These are phyloP conservation scores for Ammopiptanthus mongolicus DNA, from an alignment of 306 rosid genomes.

Conservation along the genomic window DNA sequence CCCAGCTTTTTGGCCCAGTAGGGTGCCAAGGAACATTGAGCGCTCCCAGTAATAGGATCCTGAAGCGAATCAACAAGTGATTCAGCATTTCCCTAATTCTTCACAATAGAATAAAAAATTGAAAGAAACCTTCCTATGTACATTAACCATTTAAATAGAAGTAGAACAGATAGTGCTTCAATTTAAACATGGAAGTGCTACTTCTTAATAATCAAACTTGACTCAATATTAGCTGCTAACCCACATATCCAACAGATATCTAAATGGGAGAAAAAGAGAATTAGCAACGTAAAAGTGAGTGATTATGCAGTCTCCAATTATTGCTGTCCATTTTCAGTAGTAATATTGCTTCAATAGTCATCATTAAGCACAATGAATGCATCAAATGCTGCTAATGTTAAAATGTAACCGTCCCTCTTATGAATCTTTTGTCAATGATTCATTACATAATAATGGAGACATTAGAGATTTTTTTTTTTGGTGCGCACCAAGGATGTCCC, in stretches of 20 bases:
- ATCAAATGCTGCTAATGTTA: background rate
- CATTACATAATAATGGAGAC: background rate
- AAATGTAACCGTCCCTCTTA: background rate
- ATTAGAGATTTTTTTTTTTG: background rate
- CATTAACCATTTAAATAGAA: background rate
- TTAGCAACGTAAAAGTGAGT: no score
- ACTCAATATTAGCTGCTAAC: background rate
- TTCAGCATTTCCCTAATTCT: background rate
- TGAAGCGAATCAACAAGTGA: background rate
- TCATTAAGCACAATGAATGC: background rate
- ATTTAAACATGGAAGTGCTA: background rate
- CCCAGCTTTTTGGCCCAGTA: conserved; percentile 48
- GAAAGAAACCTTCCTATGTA: background rate
- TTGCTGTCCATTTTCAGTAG: background rate
- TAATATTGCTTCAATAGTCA: background rate
- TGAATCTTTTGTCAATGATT: background rate
- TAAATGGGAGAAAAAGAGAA: no score
- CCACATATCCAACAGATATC: background rate
- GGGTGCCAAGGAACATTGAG: conserved; percentile 49
- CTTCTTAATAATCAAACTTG: background rate
- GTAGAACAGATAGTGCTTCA: background rate
- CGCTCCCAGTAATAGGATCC: conserved; percentile 57
- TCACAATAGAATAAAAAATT: background rate
- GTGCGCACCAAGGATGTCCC: no score
- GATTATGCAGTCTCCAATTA: background rate